Percentiles rank a stretch among this genome's conserved stretches.
Conservation (phyloP, 1,139 yeast species). For the Taiozyma sp. region DNA sequence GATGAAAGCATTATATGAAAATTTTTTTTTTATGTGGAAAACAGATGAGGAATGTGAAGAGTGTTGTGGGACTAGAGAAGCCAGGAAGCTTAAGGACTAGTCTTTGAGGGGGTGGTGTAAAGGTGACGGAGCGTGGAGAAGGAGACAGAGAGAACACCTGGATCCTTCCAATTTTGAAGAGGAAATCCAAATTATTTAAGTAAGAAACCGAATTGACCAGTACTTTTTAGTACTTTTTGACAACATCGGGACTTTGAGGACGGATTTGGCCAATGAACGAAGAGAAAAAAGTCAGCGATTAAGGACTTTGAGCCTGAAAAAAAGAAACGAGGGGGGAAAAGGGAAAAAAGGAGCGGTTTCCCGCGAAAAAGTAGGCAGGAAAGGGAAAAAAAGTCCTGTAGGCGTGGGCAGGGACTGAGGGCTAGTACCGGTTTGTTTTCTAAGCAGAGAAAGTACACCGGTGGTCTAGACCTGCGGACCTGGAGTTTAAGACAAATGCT, state of each 20-base stretch:
- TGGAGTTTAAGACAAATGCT: no score
- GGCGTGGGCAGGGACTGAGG: no score
- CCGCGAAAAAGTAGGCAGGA: neutral
- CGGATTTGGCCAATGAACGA: neutral
- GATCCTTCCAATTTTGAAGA: neutral
- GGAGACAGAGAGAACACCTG: neutral
- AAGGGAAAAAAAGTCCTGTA: no score
- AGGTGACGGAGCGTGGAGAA: neutral
- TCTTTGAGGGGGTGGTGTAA: neutral
- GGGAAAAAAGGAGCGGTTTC: neutral
- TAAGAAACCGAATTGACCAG: neutral
- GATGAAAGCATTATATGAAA: slow-evolving; percentile 7
- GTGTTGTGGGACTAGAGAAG: neutral
- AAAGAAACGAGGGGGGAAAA: neutral
- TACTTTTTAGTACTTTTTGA: neutral
- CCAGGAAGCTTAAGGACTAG: neutral
- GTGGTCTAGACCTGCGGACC: no score
- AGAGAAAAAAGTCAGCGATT: neutral
- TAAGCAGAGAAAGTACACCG: no score
- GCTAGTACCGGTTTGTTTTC: no score
- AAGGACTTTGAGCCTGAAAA: neutral
- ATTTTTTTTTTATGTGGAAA: neutral
- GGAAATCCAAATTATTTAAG: neutral
- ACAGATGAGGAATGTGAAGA: slow-evolving; percentile 1
- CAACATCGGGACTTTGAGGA: slow-evolving; percentile 8